Conservation (phyloP, 2,329 filamentous ascomycete genomes). For the Exophiala sp. region DNA sequence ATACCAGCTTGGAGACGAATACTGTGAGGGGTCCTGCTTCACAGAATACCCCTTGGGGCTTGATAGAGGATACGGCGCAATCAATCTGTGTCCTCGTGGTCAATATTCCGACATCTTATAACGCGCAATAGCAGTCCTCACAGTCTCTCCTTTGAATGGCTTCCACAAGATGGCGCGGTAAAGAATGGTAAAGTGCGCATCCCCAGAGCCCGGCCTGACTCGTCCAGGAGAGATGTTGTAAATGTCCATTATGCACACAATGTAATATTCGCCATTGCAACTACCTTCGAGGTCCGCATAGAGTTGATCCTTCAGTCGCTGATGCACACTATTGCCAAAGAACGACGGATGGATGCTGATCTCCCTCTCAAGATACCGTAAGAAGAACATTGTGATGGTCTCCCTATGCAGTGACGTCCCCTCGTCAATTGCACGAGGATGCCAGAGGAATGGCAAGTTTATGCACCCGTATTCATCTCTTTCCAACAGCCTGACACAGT, state of each 20-base stretch:
- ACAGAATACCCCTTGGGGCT: slow-evolving; percentile 74
- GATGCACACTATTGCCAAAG: slow-evolving; percentile 88
- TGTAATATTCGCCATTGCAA: slow-evolving; percentile 92
- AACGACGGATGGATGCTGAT: slow-evolving; percentile 95
- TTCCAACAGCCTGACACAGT: background rate
- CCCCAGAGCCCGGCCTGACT: slow-evolving; percentile 82
- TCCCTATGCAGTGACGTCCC: background rate
- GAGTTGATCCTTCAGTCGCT: slow-evolving; percentile 82
- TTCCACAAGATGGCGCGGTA: slow-evolving; percentile 97
- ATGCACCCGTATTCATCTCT: slow-evolving; percentile 4
- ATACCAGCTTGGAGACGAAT: slow-evolving; percentile 46
- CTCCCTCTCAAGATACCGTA: slow-evolving; percentile 90
- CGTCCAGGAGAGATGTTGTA: slow-evolving; percentile 91
- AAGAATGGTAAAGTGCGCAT: slow-evolving; percentile 89
- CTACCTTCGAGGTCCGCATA: slow-evolving; percentile 91
- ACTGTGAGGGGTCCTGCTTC: slow-evolving; percentile 45
- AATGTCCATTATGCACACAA: slow-evolving; percentile 95
- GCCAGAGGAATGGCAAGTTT: background rate
- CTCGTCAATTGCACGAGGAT: background rate
- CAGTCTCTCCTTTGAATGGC: slow-evolving; percentile 96
- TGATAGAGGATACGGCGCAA: slow-evolving; percentile 85
- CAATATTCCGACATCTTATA: background rate
- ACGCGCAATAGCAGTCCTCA: slow-evolving; percentile 34
- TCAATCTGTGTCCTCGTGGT: slow-evolving; percentile 62
- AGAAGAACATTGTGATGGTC: slow-evolving; percentile 74